Evolutionary conservation across 2,329 filamentous ascomycete species (phyloP), one percentile per base, ranked within the genome.

Genomic region (Fusarium sarcochroum): DNA sequence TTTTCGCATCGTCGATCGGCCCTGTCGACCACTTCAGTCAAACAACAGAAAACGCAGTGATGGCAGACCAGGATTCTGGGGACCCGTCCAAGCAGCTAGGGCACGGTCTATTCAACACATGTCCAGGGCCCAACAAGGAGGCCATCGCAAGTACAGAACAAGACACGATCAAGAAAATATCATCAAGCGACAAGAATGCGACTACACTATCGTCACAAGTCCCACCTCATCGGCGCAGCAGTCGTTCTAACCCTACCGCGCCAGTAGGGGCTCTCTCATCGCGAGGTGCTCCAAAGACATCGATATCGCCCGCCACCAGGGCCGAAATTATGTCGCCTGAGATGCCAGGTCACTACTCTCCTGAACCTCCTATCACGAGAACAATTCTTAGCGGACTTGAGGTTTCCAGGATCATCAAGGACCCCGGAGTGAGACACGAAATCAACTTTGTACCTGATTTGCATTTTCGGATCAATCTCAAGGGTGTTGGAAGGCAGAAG

Each of bases 401-500:
- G 75, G 91, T 98, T 30, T 89, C 89, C 63, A 93, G 93, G 76
- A 97, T 98, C 72, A 92, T 88, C 58, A 86, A 88, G 75, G 88
- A 89, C 76, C 86, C 86, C n/a, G 96, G 96, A 76, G 83, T 98
- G 42, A 89, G 95, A 37, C 94, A 97, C 79, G 95, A 99, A 75
- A 93, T 98, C 74, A 98, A 98, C 79, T 98, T 97, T 75, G 94
- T 98, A 74, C 91, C 92, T 4, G 93, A 97, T 69, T 85, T 98
- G 34, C 93, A 97, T 79, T 98, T 98, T 79, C 85, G 94, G 75
- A 94, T 94, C 1, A 97, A 97, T 69, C 82, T 97, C 6, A 93
- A 97, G 67, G 94, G 95, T 3, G 90, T 91, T 61, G 96, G 95
- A 79, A 94, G 93, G 23, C 87, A 89, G 74, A 89, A 90, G 77